Evolutionary conservation across 1,284 basidiomycete species (phyloP), one percentile per base, ranked within the genome.

Genomic region (Naganishia albida): DNA sequence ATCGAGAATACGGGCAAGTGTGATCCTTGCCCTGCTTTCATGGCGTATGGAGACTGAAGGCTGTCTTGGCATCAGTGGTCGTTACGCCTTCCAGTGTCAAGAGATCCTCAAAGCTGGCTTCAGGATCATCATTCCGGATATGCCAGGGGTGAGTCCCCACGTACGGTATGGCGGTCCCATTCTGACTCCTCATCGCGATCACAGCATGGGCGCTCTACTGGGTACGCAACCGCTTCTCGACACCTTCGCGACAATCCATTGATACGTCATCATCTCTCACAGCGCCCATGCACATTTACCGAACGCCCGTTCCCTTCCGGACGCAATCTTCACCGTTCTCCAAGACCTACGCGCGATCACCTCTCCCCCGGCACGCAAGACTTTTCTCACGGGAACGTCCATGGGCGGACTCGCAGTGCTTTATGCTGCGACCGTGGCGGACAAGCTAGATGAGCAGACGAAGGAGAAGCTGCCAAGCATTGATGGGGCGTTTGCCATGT

Each of bases 91-190:
- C 13, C 80, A 82, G 54, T 76, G 80, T 7, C 68, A 69, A 4
- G 74, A 78, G 52, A 79, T 82, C 54, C 72, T 82, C 50, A 73
- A 77, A 67, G 77, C 78, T 7, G 82, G 82, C 0, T 83, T 82
- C 70, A 73, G 82, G 28, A 75, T 82, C 42, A 79, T 83, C 64
- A 74, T 80, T 8, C 78, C 81, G n/a, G 82, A 83, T 70, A 70
- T 83, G 42, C 81, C 82, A 6, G 78, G 76, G 13, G 81, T 82
- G 63, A 76, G 81, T 63, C 55, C 74, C 16, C n/a, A 10, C 38
- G 30, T 48, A 42, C 38, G 2, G 46, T 16, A 13, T 18, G 7
- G 28, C 1, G 26, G n/a, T 12, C 43, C 13, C 10, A n/a, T 18
- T 48, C 10, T 2, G 2, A 20, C 23, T 20, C n/a, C 34, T 26